phyloP scores from a whole-genome alignment of 192 early-diverging fungal genomes.

The Entophlyctis helioformis region DNA sequence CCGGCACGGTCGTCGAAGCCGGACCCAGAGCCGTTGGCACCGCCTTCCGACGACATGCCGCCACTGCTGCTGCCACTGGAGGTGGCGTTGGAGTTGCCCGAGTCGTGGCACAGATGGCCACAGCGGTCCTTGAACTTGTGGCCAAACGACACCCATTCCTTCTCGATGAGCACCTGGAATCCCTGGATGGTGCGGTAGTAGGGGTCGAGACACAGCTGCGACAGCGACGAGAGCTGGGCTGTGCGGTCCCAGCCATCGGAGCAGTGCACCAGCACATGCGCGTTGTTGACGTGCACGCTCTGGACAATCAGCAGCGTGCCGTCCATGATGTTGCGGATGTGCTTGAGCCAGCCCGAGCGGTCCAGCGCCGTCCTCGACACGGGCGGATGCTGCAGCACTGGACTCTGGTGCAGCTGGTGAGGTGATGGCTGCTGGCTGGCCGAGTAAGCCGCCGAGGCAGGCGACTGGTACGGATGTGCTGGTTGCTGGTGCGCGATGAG shows the following conservation, averaged over 20 bases:
- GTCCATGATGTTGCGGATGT: slow-evolving; percentile 71
- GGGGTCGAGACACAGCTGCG: slow-evolving; percentile 87
- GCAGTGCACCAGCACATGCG: slow-evolving; percentile 92
- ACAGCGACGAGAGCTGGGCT: slow-evolving; percentile 78
- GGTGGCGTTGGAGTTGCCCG: no score
- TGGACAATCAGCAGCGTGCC: slow-evolving; percentile 70
- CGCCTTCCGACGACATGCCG: slow-evolving; percentile 18
- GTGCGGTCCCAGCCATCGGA: slow-evolving; percentile 98
- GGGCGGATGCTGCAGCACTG: slow-evolving; percentile 1
- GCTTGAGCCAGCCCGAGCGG: slow-evolving; percentile 76
- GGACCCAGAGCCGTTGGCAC: no score
- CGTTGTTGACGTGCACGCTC: slow-evolving; percentile 58
- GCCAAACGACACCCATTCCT: slow-evolving; percentile 97
- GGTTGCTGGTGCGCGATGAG: no score
- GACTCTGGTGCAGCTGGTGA: no score
- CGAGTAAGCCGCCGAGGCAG: background rate
- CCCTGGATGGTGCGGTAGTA: slow-evolving; percentile 91
- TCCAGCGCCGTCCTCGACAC: slow-evolving; percentile 22
- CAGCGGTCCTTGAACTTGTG: slow-evolving; percentile 90
- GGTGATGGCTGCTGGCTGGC: background rate
- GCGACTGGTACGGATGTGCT: no score
- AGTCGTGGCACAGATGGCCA: no score
- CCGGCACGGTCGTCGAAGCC: no score
- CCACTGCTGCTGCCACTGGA: no score
- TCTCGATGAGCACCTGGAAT: slow-evolving; percentile 83